Base-by-base conservation (phyloP, 805 yeast species). In the Barnettozyma salicaria region DNA sequence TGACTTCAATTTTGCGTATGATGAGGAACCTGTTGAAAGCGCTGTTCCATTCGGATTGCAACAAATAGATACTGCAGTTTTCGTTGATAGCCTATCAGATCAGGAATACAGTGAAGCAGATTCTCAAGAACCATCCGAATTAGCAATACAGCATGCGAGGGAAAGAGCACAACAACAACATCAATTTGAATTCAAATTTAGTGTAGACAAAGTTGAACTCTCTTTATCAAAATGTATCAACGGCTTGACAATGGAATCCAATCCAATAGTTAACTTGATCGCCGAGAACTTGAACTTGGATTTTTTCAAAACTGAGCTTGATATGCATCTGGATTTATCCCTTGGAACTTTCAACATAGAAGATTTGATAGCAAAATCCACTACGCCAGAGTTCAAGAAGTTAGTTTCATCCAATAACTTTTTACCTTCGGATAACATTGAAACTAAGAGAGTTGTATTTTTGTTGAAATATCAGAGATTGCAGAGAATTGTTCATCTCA, bases 141-240 rank as follows among this genome's bases (percentile, higher is more conserved):
- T 45, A 7, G 41, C 40, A 1, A n/a, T 17, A 2, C 17, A 27
- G 13, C 7, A 9, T 19, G 31, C 34, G 9, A 30, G 19, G 13
- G 40, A 37, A 11, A 22, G 24, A n/a, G 17, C 37, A 4, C 39
- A 36, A 13, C 28, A 35, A 45, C 96, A 89, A 51, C 82, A 75
- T 43, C 53, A 67, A 27, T 72, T 90, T 49, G 96, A 89, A 42
- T 68, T 92, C 45, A 65, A 72, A 30, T 78, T 94, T 53, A 72
- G 72, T 24, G 81, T 92, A 30, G 83, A 76, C 26, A 50, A 64
- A 8, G 80, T 86, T 5, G 65, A 73, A 17, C 45, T 88, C 18
- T 68, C 87, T 0, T 56, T 89, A 14, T 71, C 72, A 28, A 74
- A 86, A 48, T 90, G 95, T 54, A 70, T 71, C 26, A 74, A 80